Percentiles rank a stretch among this genome's conserved stretches.
phyloP scores from a whole-genome alignment of 352 stramenopile species.

The Peronospora belbahrii region DNA sequence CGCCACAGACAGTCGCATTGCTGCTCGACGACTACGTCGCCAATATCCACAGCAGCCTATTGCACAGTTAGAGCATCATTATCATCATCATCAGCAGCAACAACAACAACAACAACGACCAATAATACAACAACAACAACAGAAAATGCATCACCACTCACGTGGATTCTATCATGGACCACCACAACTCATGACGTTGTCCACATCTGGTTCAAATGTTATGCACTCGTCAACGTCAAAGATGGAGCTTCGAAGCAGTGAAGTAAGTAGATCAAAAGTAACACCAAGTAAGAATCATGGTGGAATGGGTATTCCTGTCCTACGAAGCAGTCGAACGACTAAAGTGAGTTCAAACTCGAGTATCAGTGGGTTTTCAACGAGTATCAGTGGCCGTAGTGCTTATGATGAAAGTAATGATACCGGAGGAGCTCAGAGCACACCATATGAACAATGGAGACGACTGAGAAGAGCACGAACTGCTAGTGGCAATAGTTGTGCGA shows the following conservation, averaged over 20 bases:
- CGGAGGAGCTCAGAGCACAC: conserved; percentile 9
- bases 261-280: conserved; percentile 2
- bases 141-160: conserved; percentile 4
- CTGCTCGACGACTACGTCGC: conserved; percentile 18
- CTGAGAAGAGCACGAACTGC: conserved; percentile 45
- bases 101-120: conserved; percentile 5
- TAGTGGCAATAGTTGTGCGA: conserved; percentile 59
- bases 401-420: neutral
- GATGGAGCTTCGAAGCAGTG: conserved; percentile 15
- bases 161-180: conserved; percentile 9
- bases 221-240: conserved; percentile 18
- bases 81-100: conserved; percentile 23
- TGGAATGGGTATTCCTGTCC: conserved; percentile 30
- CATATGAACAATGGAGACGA: conserved; percentile 32
- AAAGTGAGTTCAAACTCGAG: conserved; percentile 15
- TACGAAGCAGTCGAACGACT: conserved; percentile 35
- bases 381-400: conserved; percentile 7
- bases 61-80: conserved; percentile 29
- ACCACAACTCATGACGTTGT: conserved; percentile 10
- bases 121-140: neutral
- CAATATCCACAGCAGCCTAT: conserved; percentile 27
- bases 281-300: conserved; percentile 15
- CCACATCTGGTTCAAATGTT: conserved; percentile 4
- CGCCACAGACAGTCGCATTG: conserved; percentile 10
- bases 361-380: conserved; percentile 13